Evolutionary conservation across 305 asterid species (phyloP).

Genomic region (Caryopteris hybrid): DNA sequence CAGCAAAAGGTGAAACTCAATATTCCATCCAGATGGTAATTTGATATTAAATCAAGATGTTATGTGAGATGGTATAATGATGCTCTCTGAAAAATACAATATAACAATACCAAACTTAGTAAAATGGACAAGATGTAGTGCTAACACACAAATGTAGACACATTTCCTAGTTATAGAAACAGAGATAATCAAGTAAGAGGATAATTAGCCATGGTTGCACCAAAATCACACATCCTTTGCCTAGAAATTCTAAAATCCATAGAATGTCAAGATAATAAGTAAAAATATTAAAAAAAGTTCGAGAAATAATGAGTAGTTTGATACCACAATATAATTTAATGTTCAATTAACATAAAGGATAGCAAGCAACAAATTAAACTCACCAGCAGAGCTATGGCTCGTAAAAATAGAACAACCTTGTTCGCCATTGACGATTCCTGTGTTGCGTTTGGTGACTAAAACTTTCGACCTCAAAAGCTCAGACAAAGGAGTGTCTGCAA

Average conservation of each 20-base stretch:
- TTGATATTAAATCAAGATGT: not conserved
- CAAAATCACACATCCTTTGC: not conserved
- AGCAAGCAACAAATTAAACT: conserved; percentile 20
- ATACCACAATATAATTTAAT: not conserved
- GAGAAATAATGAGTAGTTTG: not conserved
- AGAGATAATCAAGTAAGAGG: not conserved
- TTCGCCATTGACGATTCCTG: conserved; percentile 17
- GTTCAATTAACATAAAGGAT: not conserved
- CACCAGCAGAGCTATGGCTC: conserved; percentile 33
- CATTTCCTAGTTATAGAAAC: not conserved
- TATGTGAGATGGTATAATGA: not conserved
- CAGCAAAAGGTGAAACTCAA: conserved; percentile 6
- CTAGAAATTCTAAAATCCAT: not conserved
- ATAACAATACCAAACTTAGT: not conserved
- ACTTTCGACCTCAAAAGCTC: conserved; percentile 32
- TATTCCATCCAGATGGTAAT: not conserved
- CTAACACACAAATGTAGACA: not conserved
- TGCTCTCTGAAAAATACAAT: not conserved
- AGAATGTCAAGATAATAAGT: not conserved
- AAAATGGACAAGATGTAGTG: not conserved
- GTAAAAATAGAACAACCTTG: conserved; percentile 19
- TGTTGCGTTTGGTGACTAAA: conserved; percentile 21
- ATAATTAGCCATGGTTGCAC: not conserved
- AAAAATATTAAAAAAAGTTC: not conserved
- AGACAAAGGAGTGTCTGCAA: conserved; percentile 60